phyloP scores from a whole-genome alignment of 257 asterid species.

The Solanum chmielewskii region DNA sequence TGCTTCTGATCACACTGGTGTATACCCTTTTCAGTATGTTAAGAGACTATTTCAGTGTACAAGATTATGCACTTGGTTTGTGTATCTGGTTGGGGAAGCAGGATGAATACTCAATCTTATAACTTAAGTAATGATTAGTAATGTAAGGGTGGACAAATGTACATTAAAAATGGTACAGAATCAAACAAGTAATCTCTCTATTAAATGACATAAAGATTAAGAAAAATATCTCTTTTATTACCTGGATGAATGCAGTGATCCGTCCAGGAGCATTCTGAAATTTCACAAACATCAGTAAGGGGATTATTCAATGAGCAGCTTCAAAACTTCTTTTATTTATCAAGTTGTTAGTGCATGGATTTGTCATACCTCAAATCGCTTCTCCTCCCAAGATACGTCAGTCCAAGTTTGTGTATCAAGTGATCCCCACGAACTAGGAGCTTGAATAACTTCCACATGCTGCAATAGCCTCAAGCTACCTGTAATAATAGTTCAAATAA shows the following conservation, averaged over 20 bases:
- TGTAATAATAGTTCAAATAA: conserved; percentile 12
- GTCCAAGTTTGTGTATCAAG: conserved; percentile 50
- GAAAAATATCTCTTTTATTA: neutral
- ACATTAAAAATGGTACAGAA: neutral
- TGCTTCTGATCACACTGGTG: neutral
- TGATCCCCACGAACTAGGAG: conserved; percentile 54
- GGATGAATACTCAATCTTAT: neutral
- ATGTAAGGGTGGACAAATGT: neutral
- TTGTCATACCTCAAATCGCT: conserved; percentile 47
- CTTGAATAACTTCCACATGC: conserved; percentile 68
- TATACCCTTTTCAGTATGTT: neutral
- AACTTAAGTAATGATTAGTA: neutral
- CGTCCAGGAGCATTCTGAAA: conserved; percentile 63
- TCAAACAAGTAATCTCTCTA: neutral
- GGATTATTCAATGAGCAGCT: neutral
- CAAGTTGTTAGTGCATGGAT: neutral
- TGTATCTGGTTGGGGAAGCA: neutral
- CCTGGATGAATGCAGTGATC: conserved; percentile 72
- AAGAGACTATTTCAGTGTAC: neutral
- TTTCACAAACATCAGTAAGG: conserved; percentile 5
- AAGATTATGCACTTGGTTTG: neutral
- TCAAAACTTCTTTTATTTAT: neutral
- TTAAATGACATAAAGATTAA: neutral
- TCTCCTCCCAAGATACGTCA: conserved; percentile 66
- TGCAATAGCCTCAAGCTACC: conserved; percentile 77